Percentiles rank a stretch among this genome's conserved stretches.
Conservation (phyloP, 2,329 filamentous ascomycete genomes). For the Colletotrichum sp. region DNA sequence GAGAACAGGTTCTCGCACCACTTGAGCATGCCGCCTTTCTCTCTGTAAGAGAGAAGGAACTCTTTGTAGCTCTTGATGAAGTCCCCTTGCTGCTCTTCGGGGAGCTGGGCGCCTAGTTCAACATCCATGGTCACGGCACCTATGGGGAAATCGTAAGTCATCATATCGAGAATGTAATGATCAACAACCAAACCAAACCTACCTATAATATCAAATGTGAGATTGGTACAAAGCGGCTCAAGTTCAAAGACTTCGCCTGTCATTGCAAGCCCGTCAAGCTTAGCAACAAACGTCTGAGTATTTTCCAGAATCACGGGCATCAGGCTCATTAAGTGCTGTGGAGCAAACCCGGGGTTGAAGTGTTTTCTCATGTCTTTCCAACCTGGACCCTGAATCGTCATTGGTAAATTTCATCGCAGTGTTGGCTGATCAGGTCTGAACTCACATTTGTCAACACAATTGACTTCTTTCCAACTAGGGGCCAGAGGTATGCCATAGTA, state of each 20-base stretch:
- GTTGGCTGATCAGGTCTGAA: not conserved
- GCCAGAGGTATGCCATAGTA: constrained; percentile 27
- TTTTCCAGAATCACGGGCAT: constrained; percentile 41
- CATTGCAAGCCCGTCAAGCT: not conserved
- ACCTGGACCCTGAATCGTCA: not conserved
- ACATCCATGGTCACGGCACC: constrained; percentile 37
- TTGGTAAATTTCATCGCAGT: not conserved
- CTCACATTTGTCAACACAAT: constrained; percentile 21
- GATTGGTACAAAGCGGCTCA: constrained; percentile 28
- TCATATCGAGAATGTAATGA: accelerated
- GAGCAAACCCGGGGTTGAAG: constrained; percentile 43
- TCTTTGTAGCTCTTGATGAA: constrained; percentile 33
- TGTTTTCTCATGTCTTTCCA: constrained; percentile 33
- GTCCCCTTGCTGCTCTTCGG: constrained; percentile 27
- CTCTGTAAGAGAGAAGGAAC: constrained; percentile 26
- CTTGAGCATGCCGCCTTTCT: constrained; percentile 21
- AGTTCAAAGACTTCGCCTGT: constrained; percentile 22
- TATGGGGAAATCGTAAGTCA: not conserved
- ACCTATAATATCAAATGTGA: constrained; percentile 45
- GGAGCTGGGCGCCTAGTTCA: constrained; percentile 36
- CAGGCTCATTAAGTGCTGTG: constrained; percentile 40
- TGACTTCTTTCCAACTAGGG: constrained; percentile 25
- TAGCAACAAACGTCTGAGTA: constrained; percentile 29
- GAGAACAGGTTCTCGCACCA: constrained; percentile 26
- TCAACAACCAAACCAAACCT: not conserved